Conservation (phyloP, 1,284 basidiomycete species). For the Leccinum insolens region DNA sequence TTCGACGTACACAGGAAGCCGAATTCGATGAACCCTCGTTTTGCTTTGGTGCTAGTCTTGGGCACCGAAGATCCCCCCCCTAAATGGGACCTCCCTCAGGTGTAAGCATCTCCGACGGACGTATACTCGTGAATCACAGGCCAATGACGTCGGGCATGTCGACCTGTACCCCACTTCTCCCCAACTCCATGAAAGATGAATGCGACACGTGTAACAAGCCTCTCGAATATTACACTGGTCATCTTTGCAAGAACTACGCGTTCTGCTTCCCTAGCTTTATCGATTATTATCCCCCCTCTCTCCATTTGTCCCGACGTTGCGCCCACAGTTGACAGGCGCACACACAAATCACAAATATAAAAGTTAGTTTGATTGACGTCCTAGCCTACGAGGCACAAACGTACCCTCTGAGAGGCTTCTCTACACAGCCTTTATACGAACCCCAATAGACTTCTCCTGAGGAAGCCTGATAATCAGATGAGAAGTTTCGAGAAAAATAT, state of each 20-base stretch:
- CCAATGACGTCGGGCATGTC: neutral
- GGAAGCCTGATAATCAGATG: neutral
- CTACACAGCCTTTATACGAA: neutral
- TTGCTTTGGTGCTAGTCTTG: neutral
- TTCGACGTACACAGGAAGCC: neutral
- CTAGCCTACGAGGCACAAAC: neutral
- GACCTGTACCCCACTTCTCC: no score
- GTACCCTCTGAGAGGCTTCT: neutral
- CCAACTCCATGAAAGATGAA: no score
- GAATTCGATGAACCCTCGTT: conserved; percentile 3
- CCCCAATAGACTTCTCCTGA: neutral
- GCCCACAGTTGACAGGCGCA: neutral
- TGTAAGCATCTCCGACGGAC: neutral
- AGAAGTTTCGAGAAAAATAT: neutral
- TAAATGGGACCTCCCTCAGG: neutral
- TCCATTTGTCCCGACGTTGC: neutral
- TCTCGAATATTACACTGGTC: no score
- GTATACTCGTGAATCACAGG: neutral
- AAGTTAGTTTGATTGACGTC: neutral
- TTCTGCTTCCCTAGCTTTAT: neutral
- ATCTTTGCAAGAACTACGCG: no score
- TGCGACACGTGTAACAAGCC: no score
- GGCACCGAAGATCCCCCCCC: conserved; percentile 5
- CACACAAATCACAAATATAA: neutral
- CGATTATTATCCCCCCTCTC: neutral